Percentiles rank a stretch among this genome's conserved stretches.
These are phyloP conservation scores for Colletotrichum australisinense DNA, from an alignment of 2,329 filamentous ascomycete species.

Conservation along the genomic window DNA sequence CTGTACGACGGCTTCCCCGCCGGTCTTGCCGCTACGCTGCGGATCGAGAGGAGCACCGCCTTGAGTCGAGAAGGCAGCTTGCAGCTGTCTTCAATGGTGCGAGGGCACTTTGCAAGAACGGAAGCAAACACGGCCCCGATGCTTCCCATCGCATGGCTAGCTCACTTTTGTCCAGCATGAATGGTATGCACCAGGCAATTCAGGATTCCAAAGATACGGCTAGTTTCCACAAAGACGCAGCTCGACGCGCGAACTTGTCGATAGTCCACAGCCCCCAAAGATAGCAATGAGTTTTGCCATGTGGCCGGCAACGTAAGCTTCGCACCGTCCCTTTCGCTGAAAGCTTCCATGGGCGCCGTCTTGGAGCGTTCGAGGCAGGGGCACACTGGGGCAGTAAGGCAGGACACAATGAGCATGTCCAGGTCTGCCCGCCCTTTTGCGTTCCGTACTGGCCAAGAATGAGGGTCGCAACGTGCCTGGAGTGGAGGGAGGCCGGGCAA, in stretches of 20 bases:
- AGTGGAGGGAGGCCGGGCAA: neutral
- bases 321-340: constrained; percentile 3
- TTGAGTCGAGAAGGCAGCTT: constrained; percentile 26
- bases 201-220: constrained; percentile 12
- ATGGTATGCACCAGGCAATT: constrained; percentile 5
- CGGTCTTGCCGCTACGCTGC: neutral
- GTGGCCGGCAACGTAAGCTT: constrained; percentile 7
- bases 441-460: neutral
- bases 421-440: neutral
- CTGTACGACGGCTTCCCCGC: constrained; percentile 11
- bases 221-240: neutral
- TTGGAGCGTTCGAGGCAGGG: neutral
- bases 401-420: neutral
- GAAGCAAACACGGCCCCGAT: constrained; percentile 28
- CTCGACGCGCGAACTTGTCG: constrained; percentile 19
- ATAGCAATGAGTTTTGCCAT: constrained; percentile 17
- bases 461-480: neutral
- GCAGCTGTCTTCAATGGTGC: constrained; percentile 21
- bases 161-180: neutral
- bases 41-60: neutral
- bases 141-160: constrained; percentile 9
- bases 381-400: neutral
- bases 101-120: constrained; percentile 5
- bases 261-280: constrained; percentile 22
- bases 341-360: constrained; percentile 13